Percentiles rank a stretch among this genome's conserved stretches.
These are phyloP conservation scores for Epichloe baconii DNA, from an alignment of 2,329 filamentous ascomycete genomes.

Conservation along the genomic window DNA sequence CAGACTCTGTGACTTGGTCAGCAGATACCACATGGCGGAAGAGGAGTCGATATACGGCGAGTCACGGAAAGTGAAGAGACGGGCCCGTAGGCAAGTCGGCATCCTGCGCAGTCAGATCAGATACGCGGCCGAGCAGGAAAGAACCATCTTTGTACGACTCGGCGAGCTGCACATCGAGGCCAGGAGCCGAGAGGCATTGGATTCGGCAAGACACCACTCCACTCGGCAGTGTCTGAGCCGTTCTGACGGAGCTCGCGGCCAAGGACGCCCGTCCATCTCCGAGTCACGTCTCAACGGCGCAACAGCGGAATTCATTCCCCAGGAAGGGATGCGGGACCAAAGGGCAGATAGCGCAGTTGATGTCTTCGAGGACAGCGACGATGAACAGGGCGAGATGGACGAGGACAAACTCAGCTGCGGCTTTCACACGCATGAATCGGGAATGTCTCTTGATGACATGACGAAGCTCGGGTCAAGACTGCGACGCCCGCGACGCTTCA, in stretches of 20 bases:
- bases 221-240: background rate
- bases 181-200: slow-evolving; percentile 28
- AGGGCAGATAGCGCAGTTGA: background rate
- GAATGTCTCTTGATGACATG: background rate
- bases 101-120: slow-evolving; percentile 29
- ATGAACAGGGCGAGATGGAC: background rate
- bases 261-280: background rate
- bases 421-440: background rate
- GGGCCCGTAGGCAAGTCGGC: slow-evolving; percentile 27
- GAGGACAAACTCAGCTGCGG: background rate
- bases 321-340: background rate
- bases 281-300: slow-evolving; percentile 14
- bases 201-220: slow-evolving; percentile 17
- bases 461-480: background rate
- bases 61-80: slow-evolving; percentile 16
- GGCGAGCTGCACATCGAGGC: slow-evolving; percentile 37
- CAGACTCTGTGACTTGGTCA: slow-evolving; percentile 25
- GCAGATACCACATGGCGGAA: slow-evolving; percentile 25
- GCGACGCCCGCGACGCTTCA: background rate
- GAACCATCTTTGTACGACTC: slow-evolving; percentile 30
- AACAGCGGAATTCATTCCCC: slow-evolving; percentile 21
- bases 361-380: background rate
- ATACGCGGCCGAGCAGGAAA: slow-evolving; percentile 34
- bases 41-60: slow-evolving; percentile 14
- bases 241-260: background rate